Conservation (phyloP, 2,329 filamentous ascomycete genomes). For the Thielaviopsis musarum region DNA sequence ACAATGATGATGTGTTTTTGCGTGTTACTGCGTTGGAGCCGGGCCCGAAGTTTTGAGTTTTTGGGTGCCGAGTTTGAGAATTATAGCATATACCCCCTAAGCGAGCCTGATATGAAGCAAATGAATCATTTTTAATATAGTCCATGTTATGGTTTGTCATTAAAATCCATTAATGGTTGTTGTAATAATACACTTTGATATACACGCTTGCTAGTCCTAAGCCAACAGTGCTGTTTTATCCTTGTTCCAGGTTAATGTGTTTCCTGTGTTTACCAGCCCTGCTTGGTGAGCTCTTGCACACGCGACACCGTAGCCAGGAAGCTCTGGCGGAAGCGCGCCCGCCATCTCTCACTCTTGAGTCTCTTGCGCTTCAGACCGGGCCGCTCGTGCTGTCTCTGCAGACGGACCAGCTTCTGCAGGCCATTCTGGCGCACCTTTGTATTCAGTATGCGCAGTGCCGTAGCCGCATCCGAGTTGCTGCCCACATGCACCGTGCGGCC, state of each 20-base stretch:
- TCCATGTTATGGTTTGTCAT: neutral
- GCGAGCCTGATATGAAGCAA: neutral
- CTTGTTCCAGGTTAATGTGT: neutral
- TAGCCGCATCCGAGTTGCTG: conserved; percentile 27
- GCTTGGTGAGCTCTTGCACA: conserved; percentile 52
- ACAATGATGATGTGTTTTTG: neutral
- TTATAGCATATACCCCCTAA: neutral
- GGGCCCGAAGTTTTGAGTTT: neutral
- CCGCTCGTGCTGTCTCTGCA: conserved; percentile 59
- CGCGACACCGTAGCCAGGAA: conserved; percentile 48
- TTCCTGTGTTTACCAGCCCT: conserved; percentile 51
- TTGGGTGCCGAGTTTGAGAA: neutral
- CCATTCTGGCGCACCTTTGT: conserved; percentile 32
- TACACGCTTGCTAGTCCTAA: neutral
- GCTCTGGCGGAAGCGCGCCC: conserved; percentile 47
- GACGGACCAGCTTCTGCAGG: conserved; percentile 35
- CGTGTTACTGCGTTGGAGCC: neutral
- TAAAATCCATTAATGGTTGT: neutral
- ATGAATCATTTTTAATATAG: conserved; percentile 13
- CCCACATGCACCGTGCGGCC: conserved; percentile 29
- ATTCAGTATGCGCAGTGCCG: conserved; percentile 27
- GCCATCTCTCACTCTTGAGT: conserved; percentile 51
- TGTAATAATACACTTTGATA: conserved; percentile 10
- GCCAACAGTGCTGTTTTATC: neutral
- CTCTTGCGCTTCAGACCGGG: conserved; percentile 64